Conservation (phyloP, 805 yeast species). For the Yarrowia alimentaria region DNA sequence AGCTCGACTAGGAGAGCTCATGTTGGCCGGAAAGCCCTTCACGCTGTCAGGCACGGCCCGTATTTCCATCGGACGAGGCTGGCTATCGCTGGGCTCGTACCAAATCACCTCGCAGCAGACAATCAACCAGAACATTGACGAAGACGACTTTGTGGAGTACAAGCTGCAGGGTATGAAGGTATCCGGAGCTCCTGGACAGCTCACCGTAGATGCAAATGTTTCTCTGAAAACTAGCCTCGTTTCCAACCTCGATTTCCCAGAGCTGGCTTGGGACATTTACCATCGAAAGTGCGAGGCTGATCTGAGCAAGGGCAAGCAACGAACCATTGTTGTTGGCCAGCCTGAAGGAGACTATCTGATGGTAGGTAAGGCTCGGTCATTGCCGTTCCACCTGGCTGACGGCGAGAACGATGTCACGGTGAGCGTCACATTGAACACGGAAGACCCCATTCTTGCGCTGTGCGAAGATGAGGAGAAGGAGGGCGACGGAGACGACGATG, state of each 20-base stretch:
- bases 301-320: not conserved
- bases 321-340: slow-evolving; percentile 11
- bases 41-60: not conserved
- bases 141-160: slow-evolving; percentile 11
- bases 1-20: slow-evolving; percentile 10
- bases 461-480: not conserved
- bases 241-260: slow-evolving; percentile 3
- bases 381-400: not conserved
- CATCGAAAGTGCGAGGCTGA: slow-evolving; percentile 4
- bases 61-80: not conserved
- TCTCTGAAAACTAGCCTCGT: not conserved
- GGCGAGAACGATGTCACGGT: slow-evolving; percentile 13
- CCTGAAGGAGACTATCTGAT: slow-evolving; percentile 7
- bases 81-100: not conserved
- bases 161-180: slow-evolving; percentile 7
- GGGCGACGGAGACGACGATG: not conserved
- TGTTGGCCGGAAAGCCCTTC: slow-evolving; percentile 12
- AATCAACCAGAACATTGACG: slow-evolving; percentile 9
- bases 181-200: not conserved
- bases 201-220: slow-evolving; percentile 10
- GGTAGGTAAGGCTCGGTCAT: slow-evolving; percentile 2
- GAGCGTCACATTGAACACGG: not conserved
- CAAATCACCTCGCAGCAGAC: slow-evolving; percentile 5
- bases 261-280: slow-evolving; percentile 6
- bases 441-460: not conserved